Evolutionary conservation across 192 early-diverging fungal genomes (phyloP).

Genomic region (Bifiguratus adelaidae): DNA sequence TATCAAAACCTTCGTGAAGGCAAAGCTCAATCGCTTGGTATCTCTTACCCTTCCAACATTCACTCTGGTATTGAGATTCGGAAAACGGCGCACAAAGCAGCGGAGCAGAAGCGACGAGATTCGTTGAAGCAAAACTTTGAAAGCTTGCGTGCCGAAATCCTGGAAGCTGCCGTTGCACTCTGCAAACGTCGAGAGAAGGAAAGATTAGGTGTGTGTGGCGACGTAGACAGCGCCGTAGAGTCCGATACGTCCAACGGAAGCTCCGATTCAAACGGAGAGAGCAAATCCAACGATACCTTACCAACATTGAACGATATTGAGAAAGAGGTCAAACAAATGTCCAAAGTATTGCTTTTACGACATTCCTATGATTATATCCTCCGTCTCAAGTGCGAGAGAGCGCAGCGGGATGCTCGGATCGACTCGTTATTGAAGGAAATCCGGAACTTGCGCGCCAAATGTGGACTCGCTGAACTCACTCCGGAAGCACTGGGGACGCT

Average conservation of each 20-base stretch:
- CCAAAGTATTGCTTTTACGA: conserved; percentile 75
- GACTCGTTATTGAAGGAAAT: conserved; percentile 14
- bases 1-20: conserved; percentile 85
- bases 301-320: conserved; percentile 10
- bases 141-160: conserved; percentile 54
- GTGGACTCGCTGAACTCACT: conserved; percentile 13
- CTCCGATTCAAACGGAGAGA: not conserved
- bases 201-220: not conserved
- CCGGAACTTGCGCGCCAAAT: conserved; percentile 3
- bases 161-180: conserved; percentile 41
- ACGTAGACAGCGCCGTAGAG: not conserved
- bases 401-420: conserved; percentile 20
- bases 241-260: not conserved
- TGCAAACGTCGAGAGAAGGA: not conserved
- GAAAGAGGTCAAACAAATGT: conserved; percentile 61
- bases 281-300: not conserved
- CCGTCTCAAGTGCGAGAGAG: conserved; percentile 25
- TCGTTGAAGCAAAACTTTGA: conserved; percentile 89
- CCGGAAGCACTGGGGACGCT: conserved; percentile 10
- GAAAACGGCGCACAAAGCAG: conserved; percentile 82
- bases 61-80: conserved; percentile 73
- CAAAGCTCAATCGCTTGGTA: conserved; percentile 66
- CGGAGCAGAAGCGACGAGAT: conserved; percentile 93
- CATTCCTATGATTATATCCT: conserved; percentile 55
- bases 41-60: conserved; percentile 65